Base-by-base conservation (phyloP, 768 basidiomycete genomes). In the Suillus discolor region DNA sequence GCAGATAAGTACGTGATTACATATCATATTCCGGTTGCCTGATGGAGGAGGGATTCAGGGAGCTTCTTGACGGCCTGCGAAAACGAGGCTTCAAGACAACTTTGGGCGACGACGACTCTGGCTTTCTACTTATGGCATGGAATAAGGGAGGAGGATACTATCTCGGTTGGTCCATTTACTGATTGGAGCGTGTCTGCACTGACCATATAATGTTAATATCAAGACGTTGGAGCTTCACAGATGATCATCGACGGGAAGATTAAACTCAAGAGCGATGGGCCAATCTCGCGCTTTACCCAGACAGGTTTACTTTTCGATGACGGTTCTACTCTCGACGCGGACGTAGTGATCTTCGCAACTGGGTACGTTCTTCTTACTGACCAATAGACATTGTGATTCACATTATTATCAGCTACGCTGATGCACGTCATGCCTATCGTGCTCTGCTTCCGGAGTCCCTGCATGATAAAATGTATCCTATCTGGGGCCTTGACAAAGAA, bases 131-230 rank as follows among this genome's bases (percentile, higher is more conserved):
- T 49, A 74, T 85, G 23, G 83, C 82, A 16, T 85, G 80, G 72
- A 73, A 72, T 8, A 80, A 79, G 49, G 85, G 77, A 0, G 89
- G 89, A 28, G 89, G 91, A 7, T 91, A 88, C 74, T 92, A 92
- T 74, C 77, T 90, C 2, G 89, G 90, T 85, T 65, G 31, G 78
- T 65, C 6, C 16, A 55, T 42, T 25, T 36, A 2, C 7, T 5
- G n/a, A 15, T 7, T 18, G 16, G 13, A 20, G 23, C 42, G 13
- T 3, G 4, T 4, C 12, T 41, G 8, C 47, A 8, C 31, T 36
- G 20, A 60, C 34, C 61, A 3, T 54, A 3, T 54, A 15, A 1
- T 2, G 4, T 8, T 18, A 8, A 11, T 11, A 36, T 42, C 60
- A 81, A 49, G 82, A 82, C 42, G 78, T 78, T 42, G 79, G 80